phyloP scores from a whole-genome alignment of 116 monocot genomes.

The Dioscorea cayenensis region DNA sequence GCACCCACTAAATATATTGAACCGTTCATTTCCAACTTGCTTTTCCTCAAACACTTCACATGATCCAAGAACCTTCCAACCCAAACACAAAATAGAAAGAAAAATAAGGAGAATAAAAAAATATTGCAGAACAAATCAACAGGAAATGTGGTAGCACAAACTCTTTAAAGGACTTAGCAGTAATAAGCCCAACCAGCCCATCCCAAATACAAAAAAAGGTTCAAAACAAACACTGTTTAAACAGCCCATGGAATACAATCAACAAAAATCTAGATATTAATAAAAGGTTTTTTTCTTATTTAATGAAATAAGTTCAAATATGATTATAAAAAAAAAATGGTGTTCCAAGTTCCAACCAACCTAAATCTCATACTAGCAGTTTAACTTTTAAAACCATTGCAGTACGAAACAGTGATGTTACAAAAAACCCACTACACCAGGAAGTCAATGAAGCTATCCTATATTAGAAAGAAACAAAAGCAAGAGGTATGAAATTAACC shows the following conservation, averaged over 20 bases:
- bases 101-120: not conserved
- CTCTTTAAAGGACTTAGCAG: no score
- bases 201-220: no score
- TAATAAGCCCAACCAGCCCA: no score
- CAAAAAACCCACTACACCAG: not conserved
- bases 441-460: not conserved
- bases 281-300: not conserved
- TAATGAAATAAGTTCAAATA: no score
- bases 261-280: not conserved
- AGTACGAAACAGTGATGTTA: not conserved
- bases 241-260: not conserved
- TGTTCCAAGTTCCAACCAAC: no score
- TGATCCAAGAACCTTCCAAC: slow-evolving; percentile 70
- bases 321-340: no score
- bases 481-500: slow-evolving; percentile 25
- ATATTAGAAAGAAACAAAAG: not conserved
- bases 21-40: slow-evolving; percentile 96
- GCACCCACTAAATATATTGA: slow-evolving; percentile 97
- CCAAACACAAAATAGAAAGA: not conserved
- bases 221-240: not conserved
- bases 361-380: no score
- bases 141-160: not conserved
- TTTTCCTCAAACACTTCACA: slow-evolving; percentile 95
- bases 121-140: not conserved
- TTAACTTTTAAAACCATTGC: not conserved